Evolutionary conservation across 768 basidiomycete species (phyloP).

Genomic region (Lenzites betulinus): DNA sequence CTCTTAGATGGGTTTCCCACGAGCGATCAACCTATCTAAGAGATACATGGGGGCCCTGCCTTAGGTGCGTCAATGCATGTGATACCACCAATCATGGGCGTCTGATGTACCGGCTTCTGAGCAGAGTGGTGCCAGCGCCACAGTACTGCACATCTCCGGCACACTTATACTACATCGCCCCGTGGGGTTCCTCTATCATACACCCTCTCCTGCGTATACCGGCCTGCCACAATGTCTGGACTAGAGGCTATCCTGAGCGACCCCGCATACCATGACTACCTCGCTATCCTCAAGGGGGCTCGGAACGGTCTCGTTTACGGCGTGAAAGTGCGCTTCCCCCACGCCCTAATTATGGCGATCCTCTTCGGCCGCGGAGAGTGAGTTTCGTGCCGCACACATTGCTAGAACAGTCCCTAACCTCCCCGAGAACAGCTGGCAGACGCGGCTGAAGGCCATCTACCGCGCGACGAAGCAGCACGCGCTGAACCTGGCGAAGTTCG

Average conservation of each 20-base stretch:
- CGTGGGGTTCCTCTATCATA: neutral
- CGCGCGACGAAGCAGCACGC: constrained; percentile 90
- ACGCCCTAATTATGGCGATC: constrained; percentile 95
- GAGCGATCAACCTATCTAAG: no score
- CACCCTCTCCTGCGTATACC: neutral
- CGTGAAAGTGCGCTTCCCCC: constrained; percentile 90
- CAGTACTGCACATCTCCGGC: neutral
- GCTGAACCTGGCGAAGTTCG: constrained; percentile 90
- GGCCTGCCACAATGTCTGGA: constrained; percentile 28
- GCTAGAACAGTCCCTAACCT: constrained; percentile 15
- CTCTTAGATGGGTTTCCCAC: no score
- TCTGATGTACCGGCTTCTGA: constrained; percentile 8
- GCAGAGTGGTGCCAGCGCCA: constrained; percentile 13
- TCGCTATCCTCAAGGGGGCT: constrained; percentile 93
- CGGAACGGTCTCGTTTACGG: constrained; percentile 90
- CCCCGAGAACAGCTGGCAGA: constrained; percentile 57
- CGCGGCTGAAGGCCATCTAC: constrained; percentile 69
- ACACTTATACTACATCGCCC: constrained; percentile 3
- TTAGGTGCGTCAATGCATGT: constrained; percentile 15
- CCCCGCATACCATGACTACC: constrained; percentile 85
- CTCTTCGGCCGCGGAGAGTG: constrained; percentile 92
- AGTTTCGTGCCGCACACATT: constrained; percentile 37
- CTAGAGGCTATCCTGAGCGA: constrained; percentile 47
- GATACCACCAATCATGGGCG: constrained; percentile 13
- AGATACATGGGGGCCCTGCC: no score